Conservation (phyloP, 2,329 filamentous ascomycete genomes). For the Ascochyta fabae region DNA sequence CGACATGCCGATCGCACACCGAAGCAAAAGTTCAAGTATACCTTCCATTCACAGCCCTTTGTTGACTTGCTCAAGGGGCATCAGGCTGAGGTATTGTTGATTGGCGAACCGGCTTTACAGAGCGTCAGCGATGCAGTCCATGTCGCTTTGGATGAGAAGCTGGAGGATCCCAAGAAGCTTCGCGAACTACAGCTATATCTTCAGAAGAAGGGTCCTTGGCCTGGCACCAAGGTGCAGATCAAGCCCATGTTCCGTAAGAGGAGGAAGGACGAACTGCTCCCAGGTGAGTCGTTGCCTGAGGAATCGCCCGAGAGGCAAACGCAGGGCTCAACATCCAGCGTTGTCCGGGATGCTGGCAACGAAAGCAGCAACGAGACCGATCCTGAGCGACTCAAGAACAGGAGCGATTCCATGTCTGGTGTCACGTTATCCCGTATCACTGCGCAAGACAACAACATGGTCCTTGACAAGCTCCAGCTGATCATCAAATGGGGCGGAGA, state of each 20-base stretch:
- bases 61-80: conserved; percentile 94
- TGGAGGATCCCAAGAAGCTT: conserved; percentile 89
- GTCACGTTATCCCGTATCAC: conserved; percentile 94
- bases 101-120: conserved; percentile 85
- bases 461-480: conserved; percentile 93
- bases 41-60: conserved; percentile 95
- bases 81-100: conserved; percentile 92
- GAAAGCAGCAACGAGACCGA: conserved; percentile 22
- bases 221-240: conserved; percentile 97
- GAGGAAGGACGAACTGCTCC: conserved; percentile 66
- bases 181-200: conserved; percentile 83
- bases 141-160: conserved; percentile 74
- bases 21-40: conserved; percentile 99
- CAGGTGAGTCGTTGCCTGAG: conserved; percentile 40
- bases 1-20: conserved; percentile 96
- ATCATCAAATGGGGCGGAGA: conserved; percentile 99
- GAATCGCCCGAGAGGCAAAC: conserved; percentile 37
- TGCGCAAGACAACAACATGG: conserved; percentile 88
- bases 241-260: conserved; percentile 98
- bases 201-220: conserved; percentile 90
- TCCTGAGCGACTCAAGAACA: conserved; percentile 35
- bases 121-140: conserved; percentile 91
- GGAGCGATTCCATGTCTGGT: conserved; percentile 83
- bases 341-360: conserved; percentile 31
- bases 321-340: conserved; percentile 23